These are phyloP conservation scores for Alternaria alternata DNA, from an alignment of 2,329 filamentous ascomycete species.

Conservation along the genomic window DNA sequence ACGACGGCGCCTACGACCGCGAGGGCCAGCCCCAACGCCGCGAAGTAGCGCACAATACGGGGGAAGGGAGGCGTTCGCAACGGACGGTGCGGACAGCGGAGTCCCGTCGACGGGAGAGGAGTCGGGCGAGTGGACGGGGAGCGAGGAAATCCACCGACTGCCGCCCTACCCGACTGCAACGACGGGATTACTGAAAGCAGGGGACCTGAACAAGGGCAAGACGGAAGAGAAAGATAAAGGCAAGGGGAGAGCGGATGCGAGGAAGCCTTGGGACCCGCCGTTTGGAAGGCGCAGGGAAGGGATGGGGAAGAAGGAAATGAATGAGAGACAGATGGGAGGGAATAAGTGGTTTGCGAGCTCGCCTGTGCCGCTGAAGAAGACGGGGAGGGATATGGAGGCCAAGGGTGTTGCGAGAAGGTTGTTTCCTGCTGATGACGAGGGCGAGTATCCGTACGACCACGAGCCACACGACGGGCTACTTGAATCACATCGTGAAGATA, in stretches of 20 bases:
- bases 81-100: constrained; percentile 20
- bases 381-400: constrained; percentile 2
- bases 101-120: constrained; percentile 2
- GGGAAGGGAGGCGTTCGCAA: not conserved
- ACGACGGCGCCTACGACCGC: constrained; percentile 14
- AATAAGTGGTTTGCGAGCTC: constrained; percentile 8
- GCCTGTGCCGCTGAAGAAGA: not conserved
- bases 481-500: not conserved
- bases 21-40: not conserved
- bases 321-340: no score
- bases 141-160: constrained; percentile 4
- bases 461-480: not conserved
- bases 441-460: not conserved
- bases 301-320: not conserved
- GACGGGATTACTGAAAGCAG: not conserved
- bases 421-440: not conserved
- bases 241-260: constrained; percentile 4
- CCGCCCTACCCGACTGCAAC: not conserved
- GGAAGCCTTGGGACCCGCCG: constrained; percentile 41
- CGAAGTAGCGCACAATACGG: not conserved
- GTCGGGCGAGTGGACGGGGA: not conserved
- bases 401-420: not conserved
- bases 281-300: constrained; percentile 22
- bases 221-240: not conserved
- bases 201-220: not conserved